Evolutionary conservation across 1,284 basidiomycete species (phyloP).

Genomic region (Ganoderma lucidum): DNA sequence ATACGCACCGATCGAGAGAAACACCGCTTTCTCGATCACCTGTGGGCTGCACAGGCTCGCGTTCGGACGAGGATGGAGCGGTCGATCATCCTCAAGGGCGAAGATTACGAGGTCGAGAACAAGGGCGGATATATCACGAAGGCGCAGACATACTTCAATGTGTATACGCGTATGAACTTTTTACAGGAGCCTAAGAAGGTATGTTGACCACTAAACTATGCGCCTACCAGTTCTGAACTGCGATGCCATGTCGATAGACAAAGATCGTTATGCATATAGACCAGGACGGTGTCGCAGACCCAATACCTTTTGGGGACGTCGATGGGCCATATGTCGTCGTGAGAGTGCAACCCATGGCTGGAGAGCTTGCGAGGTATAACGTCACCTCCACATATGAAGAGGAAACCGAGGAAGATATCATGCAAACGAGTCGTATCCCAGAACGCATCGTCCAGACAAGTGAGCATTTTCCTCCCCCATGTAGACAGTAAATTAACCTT

Average conservation of each 20-base stretch:
- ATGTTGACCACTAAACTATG: constrained; percentile 19
- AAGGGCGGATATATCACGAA: constrained; percentile 65
- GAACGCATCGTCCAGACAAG: constrained; percentile 82
- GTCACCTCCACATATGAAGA: constrained; percentile 79
- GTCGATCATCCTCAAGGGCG: constrained; percentile 71
- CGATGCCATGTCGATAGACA: constrained; percentile 55
- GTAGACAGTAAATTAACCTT: neutral
- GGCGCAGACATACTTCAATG: constrained; percentile 86
- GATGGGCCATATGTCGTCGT: constrained; percentile 78
- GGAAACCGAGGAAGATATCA: constrained; percentile 81
- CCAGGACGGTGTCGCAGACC: constrained; percentile 74
- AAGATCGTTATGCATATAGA: constrained; percentile 89
- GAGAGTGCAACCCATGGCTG: constrained; percentile 81
- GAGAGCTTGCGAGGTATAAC: constrained; percentile 79
- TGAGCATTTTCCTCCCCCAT: constrained; percentile 47
- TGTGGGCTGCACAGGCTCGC: constrained; percentile 86
- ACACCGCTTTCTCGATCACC: constrained; percentile 83
- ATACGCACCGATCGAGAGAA: constrained; percentile 71
- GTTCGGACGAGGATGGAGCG: constrained; percentile 74
- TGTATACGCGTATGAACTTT: constrained; percentile 83
- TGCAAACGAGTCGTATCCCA: constrained; percentile 79
- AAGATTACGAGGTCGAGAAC: constrained; percentile 78
- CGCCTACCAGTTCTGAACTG: neutral
- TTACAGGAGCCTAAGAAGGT: constrained; percentile 82
- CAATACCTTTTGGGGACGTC: constrained; percentile 74